Base-by-base conservation (phyloP, 1,284 basidiomycete genomes). In the Cryptococcus depauperatus region DNA sequence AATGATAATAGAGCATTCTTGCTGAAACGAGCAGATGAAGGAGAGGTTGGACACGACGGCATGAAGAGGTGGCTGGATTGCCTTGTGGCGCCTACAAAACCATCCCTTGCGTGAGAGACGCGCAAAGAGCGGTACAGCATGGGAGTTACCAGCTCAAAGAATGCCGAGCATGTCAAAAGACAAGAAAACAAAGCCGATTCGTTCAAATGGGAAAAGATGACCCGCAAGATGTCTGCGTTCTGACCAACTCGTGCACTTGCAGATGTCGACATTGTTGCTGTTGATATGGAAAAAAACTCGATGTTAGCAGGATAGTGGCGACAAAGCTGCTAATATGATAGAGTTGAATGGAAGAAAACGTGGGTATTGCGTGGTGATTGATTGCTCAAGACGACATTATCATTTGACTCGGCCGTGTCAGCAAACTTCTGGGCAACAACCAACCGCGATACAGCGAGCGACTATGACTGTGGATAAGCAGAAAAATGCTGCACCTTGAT, bases 141-240 rank as follows among this genome's bases (percentile, higher is more conserved):
- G 2, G 46, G 43, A 6, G 41, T 46, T 9, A 43, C n/a, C 3
- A 42, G 16, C 28, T 48, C 43, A 37, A 51, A 48, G 37, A 48
- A 51, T 16, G 35, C n/a, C 18, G 43, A 41, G 13, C 39, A 48
- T 4, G 46, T 43, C 10, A 44, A 41, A 4, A 51, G 42, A 11
- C 42, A 42, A 25, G 35, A 11, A 30, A 37, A 44, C 3, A 51
- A 37, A 18, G 46, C 18, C 1, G 49, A 21, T 14, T n/a, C 21
- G 9, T 44, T 44, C 0, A 50, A 16, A 22, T 43, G 30, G 10
- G 41, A 40, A 21, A 42, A 32, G 19, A 50, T 37, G 22, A 40
- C 37, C 10, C 37, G 37, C 14, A 50, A 14, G n/a, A 50, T 50
- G 25, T 50, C 49, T 8, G 44, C 27, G 10, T 35, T 49, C 16